Evolutionary conservation across 1,139 yeast species (phyloP), one percentile per base, ranked within the genome.

Genomic region (Pichia sp.): DNA sequence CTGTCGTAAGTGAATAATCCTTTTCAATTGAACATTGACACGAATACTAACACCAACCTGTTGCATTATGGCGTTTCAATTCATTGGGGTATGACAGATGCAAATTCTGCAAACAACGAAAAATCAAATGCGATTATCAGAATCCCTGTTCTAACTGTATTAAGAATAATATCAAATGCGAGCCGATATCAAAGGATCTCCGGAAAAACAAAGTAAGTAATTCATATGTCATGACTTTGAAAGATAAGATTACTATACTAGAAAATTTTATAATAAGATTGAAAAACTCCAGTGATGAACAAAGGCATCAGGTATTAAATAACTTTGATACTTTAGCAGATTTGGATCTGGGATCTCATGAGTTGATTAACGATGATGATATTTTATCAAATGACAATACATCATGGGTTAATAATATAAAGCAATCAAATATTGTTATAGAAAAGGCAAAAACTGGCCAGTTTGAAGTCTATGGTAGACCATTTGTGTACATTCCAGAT

Each of bases 111-210:
- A 44, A 44, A 35, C 36, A 42, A 27, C 36, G 48, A 32, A 45
- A 45, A 40, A 46, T 36, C 5, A 46, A 44, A 44, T 46, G 49
- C 37, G 33, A 44, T 33, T 36, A 26, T 26, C 37, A 43, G 23
- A 11, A 5, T 4, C 49, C 49, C 5, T 46, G 49, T 33, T 40
- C 46, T 10, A 46, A 46, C 32, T 46, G 49, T 28, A 8, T 46
- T 5, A 44, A 46, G 29, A 34, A 23, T n/a, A 46, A 41, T 29
- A 33, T 37, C 5, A 27, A 27, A 26, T 44, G 49, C 35, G 43
- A 37, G 16, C 47, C 49, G 5, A 29, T 38, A 2, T 11, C 29
- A 5, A 37, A 46, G 29, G 49, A 46, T 39, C 16, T 40, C 9
- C 34, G 48, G 27, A 37, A 36, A 26, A 36, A 44, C 27, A 46